A percentile compares a stretch with the other conserved stretches of the same genome.
Conservation (phyloP, 2,329 filamentous ascomycete species). For the Thelonectria blattea region DNA sequence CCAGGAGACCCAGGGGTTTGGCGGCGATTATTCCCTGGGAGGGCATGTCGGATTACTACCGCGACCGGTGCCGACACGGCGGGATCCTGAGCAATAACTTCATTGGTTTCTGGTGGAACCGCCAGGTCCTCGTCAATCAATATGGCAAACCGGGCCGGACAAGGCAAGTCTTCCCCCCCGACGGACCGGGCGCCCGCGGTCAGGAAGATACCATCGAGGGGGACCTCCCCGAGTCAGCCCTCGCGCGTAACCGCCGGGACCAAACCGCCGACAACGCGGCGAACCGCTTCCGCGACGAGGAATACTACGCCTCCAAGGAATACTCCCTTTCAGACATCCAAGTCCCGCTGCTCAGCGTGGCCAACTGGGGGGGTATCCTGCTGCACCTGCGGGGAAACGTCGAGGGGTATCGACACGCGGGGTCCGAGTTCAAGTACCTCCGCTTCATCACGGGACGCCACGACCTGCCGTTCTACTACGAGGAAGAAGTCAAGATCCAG, state of each 20-base stretch:
- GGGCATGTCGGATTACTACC: slow-evolving; percentile 61
- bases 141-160: slow-evolving; percentile 55
- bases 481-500: slow-evolving; percentile 71
- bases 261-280: slow-evolving; percentile 53
- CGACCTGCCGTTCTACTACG: slow-evolving; percentile 75
- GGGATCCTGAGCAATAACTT: slow-evolving; percentile 65
- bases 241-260: slow-evolving; percentile 54
- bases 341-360: slow-evolving; percentile 70
- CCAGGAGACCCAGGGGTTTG: slow-evolving; percentile 52
- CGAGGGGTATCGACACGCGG: slow-evolving; percentile 67
- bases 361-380: slow-evolving; percentile 74
- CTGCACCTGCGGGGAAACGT: slow-evolving; percentile 74
- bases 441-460: slow-evolving; percentile 74
- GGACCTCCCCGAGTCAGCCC: slow-evolving; percentile 58
- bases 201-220: slow-evolving; percentile 62
- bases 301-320: slow-evolving; percentile 69
- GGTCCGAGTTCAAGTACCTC: slow-evolving; percentile 71
- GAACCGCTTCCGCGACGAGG: slow-evolving; percentile 65
- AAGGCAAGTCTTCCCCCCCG: slow-evolving; percentile 13
- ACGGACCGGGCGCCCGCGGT: slow-evolving; percentile 13
- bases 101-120: slow-evolving; percentile 48
- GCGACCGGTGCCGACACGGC: slow-evolving; percentile 65
- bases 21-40: slow-evolving; percentile 57
- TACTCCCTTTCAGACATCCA: slow-evolving; percentile 70
- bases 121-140: slow-evolving; percentile 58